Conservation (phyloP, 192 early-diverging fungal species). For the Anaeromyces robustus region DNA sequence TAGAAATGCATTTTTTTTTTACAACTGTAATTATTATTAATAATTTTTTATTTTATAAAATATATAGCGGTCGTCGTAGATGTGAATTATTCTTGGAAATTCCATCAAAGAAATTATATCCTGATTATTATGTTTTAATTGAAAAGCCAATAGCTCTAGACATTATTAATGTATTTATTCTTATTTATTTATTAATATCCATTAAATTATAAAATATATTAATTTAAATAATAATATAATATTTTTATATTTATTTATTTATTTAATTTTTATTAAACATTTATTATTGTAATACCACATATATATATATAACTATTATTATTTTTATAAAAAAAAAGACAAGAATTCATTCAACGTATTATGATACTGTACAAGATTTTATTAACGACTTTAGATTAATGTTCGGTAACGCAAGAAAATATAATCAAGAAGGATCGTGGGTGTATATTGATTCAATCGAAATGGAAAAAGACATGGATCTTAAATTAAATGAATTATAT, state of each 20-base stretch:
- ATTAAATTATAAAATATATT: no score
- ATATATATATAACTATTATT: no score
- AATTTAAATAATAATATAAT: no score
- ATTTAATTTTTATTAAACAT: no score
- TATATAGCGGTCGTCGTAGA: constrained; percentile 34
- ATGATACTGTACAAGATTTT: constrained; percentile 55
- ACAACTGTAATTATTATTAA: no score
- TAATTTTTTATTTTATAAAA: no score
- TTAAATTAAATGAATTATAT: not conserved
- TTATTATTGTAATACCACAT: no score
- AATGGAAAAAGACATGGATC: constrained; percentile 10
- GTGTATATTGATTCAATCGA: constrained; percentile 77
- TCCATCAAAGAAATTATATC: constrained; percentile 49
- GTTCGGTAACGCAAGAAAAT: constrained; percentile 82
- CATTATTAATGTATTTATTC: constrained; percentile 52
- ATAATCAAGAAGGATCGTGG: constrained; percentile 79
- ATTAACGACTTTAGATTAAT: constrained; percentile 68
- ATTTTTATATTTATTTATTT: no score
- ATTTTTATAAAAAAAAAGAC: not conserved
- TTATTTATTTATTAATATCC: no score
- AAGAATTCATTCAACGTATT: constrained; percentile 10
- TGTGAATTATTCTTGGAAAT: constrained; percentile 65
- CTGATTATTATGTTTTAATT: constrained; percentile 84
- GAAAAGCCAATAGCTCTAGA: constrained; percentile 77
- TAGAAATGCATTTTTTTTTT: no score